phyloP scores from a whole-genome alignment of 129 eudicot species.

The Escallonia rubra region DNA sequence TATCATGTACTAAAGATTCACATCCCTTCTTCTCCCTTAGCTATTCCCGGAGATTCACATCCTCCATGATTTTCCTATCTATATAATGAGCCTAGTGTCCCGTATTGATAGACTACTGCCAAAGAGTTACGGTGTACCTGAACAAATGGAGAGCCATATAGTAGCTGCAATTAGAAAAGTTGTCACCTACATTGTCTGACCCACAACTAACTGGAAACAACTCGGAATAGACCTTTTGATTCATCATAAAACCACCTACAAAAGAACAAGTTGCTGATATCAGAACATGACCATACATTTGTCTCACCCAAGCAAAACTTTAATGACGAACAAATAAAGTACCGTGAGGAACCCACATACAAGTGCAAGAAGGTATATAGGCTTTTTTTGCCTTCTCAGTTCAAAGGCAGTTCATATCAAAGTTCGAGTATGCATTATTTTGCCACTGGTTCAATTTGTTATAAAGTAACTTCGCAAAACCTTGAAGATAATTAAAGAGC shows the following conservation, averaged over 20 bases:
- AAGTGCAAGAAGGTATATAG: not conserved
- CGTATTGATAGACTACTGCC: not conserved
- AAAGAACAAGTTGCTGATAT: not conserved
- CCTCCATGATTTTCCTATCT: too few species aligned
- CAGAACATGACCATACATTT: not conserved
- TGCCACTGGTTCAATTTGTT: too few species aligned
- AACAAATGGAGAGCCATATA: slow-evolving; percentile 5
- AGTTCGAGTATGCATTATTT: too few species aligned
- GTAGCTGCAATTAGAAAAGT: slow-evolving; percentile 14
- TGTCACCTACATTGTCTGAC: slow-evolving; percentile 8
- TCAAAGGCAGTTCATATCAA: too few species aligned
- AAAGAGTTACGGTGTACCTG: slow-evolving; percentile 8
- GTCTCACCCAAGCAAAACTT: not conserved
- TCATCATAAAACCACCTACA: slow-evolving; percentile 91
- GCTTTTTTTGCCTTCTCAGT: not conserved
- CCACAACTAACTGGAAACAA: slow-evolving; percentile 46
- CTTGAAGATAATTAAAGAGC: too few species aligned
- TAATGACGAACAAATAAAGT: not conserved
- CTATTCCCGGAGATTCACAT: too few species aligned
- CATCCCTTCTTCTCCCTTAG: too few species aligned
- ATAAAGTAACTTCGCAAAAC: too few species aligned
- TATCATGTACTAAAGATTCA: too few species aligned
- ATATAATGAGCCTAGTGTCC: too few species aligned
- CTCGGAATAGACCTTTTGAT: slow-evolving; percentile 70
- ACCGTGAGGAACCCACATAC: not conserved